A percentile compares a stretch with the other conserved stretches of the same genome.
Conservation (phyloP, 108 stramenopile genomes). For the Schizochytrium sp. region DNA sequence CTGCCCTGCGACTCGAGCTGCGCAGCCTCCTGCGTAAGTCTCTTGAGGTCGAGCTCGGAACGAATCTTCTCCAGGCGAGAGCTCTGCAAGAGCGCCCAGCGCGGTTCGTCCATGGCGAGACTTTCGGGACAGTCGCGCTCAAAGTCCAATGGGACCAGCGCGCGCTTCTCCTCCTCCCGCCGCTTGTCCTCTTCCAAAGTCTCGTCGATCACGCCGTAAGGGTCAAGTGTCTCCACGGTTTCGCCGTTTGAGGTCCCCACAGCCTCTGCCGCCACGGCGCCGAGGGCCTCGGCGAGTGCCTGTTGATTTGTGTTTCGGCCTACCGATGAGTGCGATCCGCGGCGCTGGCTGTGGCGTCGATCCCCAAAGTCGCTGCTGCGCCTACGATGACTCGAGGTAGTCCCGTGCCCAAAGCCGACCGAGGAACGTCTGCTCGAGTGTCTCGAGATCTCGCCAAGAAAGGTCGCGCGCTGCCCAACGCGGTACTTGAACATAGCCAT, state of each 20-base stretch:
- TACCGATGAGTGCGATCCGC: not conserved
- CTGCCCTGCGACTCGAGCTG: constrained; percentile 29
- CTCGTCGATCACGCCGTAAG: not conserved
- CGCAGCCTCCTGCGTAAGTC: not conserved
- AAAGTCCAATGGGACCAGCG: not conserved
- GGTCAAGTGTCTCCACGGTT: not conserved
- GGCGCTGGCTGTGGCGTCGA: not conserved
- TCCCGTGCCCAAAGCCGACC: not conserved
- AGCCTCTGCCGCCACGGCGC: no score
- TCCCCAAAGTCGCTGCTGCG: not conserved
- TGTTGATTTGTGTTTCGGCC: not conserved
- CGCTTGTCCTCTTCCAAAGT: not conserved
- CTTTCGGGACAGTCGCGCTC: not conserved
- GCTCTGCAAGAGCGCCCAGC: constrained; percentile 39
- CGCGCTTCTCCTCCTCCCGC: not conserved
- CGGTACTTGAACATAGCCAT: constrained; percentile 24
- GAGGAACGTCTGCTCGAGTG: not conserved
- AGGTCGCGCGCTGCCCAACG: not conserved
- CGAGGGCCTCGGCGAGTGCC: not conserved
- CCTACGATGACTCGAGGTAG: not conserved
- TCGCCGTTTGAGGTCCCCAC: not conserved
- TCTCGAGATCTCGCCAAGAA: not conserved
- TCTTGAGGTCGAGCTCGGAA: constrained; percentile 37
- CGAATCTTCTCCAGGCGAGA: constrained; percentile 28
- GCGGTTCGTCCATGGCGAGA: not conserved